A percentile compares a stretch with the other conserved stretches of the same genome.
Evolutionary conservation across 1,139 yeast genomes (phyloP).

Genomic region (Scheffersomyces illinoinensis): DNA sequence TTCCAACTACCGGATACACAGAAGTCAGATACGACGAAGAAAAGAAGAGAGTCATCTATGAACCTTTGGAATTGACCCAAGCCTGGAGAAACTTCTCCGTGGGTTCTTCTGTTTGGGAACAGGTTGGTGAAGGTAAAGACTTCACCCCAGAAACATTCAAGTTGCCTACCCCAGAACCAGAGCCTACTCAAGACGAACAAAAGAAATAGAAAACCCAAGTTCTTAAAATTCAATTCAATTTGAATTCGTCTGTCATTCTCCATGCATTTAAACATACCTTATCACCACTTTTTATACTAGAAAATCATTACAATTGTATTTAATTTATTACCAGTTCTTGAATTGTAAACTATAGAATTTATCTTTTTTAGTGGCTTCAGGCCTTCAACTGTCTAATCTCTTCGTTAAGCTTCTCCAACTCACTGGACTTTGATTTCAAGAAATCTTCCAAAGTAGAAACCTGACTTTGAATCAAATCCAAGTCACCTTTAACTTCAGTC

Average conservation of each 20-base stretch:
- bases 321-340: neutral
- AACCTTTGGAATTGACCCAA: constrained; percentile 87
- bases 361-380: neutral
- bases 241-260: neutral
- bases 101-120: constrained; percentile 90
- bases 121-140: constrained; percentile 85
- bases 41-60: constrained; percentile 85
- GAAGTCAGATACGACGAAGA: constrained; percentile 90
- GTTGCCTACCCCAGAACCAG: constrained; percentile 82
- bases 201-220: constrained; percentile 20
- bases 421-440: constrained; percentile 50
- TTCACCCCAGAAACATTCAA: constrained; percentile 79
- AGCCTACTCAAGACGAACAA: constrained; percentile 53
- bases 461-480: constrained; percentile 65
- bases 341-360: neutral
- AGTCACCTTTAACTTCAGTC: constrained; percentile 52
- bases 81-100: constrained; percentile 90
- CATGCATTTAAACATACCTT: neutral
- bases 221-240: neutral
- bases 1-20: constrained; percentile 90
- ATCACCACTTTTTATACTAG: neutral
- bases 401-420: constrained; percentile 46
- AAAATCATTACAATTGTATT: neutral
- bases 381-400: constrained; percentile 29
- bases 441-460: constrained; percentile 62